Percentiles rank a stretch among this genome's conserved stretches.
These are phyloP conservation scores for Boletales sp. DNA, from an alignment of 768 basidiomycete species.

Conservation along the genomic window DNA sequence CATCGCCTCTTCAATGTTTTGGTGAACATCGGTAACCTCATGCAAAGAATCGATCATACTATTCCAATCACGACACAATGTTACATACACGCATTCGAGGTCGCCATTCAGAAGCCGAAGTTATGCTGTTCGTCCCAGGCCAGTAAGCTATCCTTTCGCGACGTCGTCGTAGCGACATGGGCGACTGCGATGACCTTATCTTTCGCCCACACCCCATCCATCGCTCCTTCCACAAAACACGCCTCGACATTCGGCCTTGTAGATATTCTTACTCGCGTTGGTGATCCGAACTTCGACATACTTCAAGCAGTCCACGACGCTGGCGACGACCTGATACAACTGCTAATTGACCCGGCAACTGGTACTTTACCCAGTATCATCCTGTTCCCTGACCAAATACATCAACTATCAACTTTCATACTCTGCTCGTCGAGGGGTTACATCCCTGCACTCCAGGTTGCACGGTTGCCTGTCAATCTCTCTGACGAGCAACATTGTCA, in stretches of 20 bases:
- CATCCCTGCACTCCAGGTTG: constrained; percentile 32
- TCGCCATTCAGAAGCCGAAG: constrained; percentile 34
- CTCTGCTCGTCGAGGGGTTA: constrained; percentile 34
- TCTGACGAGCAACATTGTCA: constrained; percentile 23
- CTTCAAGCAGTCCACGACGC: constrained; percentile 33
- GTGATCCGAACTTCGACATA: constrained; percentile 34
- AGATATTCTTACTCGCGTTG: constrained; percentile 23
- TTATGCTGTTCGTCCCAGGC: constrained; percentile 10
- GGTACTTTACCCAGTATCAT: constrained; percentile 41
- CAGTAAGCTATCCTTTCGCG: constrained; percentile 31
- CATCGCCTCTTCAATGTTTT: constrained; percentile 46
- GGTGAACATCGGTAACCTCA: constrained; percentile 38
- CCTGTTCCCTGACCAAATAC: constrained; percentile 39
- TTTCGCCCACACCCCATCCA: constrained; percentile 18
- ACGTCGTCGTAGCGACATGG: constrained; percentile 39
- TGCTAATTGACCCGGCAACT: constrained; percentile 33
- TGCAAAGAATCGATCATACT: constrained; percentile 26
- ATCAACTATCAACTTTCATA: constrained; percentile 33
- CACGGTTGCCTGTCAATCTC: constrained; percentile 19
- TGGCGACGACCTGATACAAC: constrained; percentile 30
- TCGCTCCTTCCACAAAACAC: constrained; percentile 19
- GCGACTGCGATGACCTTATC: constrained; percentile 32
- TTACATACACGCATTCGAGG: constrained; percentile 41
- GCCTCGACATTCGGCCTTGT: constrained; percentile 18
- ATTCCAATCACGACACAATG: constrained; percentile 32